phyloP scores from a whole-genome alignment of 1,284 basidiomycete species.

The Cutaneotrichosporon cyanovorans region DNA sequence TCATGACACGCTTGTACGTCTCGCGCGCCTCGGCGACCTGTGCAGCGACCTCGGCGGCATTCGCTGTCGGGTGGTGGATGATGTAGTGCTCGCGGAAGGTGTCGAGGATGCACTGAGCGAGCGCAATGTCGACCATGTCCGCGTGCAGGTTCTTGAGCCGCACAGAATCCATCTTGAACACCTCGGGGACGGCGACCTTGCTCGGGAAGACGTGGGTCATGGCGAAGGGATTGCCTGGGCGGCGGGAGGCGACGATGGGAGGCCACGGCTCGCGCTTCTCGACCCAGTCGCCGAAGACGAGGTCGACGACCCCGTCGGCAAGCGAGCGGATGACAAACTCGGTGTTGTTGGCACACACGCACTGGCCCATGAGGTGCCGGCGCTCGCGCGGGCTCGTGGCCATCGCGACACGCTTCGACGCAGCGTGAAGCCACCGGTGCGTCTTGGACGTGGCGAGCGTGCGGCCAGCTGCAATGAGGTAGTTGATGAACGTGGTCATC shows the following conservation, averaged over 20 bases:
- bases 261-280: conserved; percentile 39
- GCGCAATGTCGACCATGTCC: conserved; percentile 67
- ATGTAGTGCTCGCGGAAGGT: conserved; percentile 9
- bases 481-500: conserved; percentile 58
- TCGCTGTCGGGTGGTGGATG: conserved; percentile 59
- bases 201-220: conserved; percentile 47
- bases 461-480: conserved; percentile 22
- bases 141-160: conserved; percentile 57
- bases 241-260: conserved; percentile 31
- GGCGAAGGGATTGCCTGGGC: conserved; percentile 34
- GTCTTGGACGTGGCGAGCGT: conserved; percentile 26
- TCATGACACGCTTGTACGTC: conserved; percentile 21
- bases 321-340: conserved; percentile 49
- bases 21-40: conserved; percentile 48
- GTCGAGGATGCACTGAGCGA: conserved; percentile 61
- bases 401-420: conserved; percentile 30
- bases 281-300: conserved; percentile 52
- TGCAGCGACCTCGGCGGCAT: conserved; percentile 52
- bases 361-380: conserved; percentile 26
- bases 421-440: conserved; percentile 29
- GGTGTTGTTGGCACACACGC: conserved; percentile 18
- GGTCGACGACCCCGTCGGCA: conserved; percentile 60
- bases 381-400: conserved; percentile 19
- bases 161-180: conserved; percentile 70
- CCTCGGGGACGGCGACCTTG: conserved; percentile 56